phyloP scores from a whole-genome alignment of 169 alveolate species.

The Fabrea salina region DNA sequence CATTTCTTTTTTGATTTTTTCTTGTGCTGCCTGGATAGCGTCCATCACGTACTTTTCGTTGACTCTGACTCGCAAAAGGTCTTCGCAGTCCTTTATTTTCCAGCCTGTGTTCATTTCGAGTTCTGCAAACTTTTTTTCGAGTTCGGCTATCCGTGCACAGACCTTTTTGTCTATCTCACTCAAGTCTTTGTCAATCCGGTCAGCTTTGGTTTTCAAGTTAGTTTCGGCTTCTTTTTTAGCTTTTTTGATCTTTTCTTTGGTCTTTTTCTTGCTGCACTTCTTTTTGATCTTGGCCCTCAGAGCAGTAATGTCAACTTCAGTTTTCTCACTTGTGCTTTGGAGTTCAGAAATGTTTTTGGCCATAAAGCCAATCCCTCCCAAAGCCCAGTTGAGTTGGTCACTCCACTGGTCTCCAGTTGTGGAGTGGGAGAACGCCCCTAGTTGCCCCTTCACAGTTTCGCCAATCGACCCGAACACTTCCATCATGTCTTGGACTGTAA shows the following conservation, averaged over 20 bases:
- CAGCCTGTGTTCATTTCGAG: conserved; percentile 15
- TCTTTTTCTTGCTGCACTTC: not conserved
- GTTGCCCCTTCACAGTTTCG: not conserved
- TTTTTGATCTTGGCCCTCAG: not conserved
- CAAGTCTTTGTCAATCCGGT: not conserved
- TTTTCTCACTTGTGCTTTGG: not conserved
- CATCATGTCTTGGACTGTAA: not conserved
- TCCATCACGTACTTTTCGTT: conserved; percentile 30
- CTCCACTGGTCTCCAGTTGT: not conserved
- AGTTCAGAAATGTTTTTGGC: not conserved
- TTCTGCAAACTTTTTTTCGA: conserved; percentile 1
- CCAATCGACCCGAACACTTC: not conserved
- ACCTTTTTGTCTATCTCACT: conserved; percentile 12
- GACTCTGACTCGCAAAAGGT: conserved; percentile 2
- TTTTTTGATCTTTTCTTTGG: not conserved
- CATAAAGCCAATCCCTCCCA: not conserved
- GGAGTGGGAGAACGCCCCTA: not conserved
- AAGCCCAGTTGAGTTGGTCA: not conserved
- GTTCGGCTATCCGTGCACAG: not conserved
- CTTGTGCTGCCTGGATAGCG: conserved; percentile 1
- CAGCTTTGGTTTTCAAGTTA: not conserved
- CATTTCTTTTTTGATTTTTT: conserved; percentile 27
- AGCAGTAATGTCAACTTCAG: not conserved
- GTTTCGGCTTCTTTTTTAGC: not conserved
- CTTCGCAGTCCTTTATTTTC: conserved; percentile 30